Base-by-base conservation (phyloP, 345 rosid species). In the Hibiscus trionum region DNA sequence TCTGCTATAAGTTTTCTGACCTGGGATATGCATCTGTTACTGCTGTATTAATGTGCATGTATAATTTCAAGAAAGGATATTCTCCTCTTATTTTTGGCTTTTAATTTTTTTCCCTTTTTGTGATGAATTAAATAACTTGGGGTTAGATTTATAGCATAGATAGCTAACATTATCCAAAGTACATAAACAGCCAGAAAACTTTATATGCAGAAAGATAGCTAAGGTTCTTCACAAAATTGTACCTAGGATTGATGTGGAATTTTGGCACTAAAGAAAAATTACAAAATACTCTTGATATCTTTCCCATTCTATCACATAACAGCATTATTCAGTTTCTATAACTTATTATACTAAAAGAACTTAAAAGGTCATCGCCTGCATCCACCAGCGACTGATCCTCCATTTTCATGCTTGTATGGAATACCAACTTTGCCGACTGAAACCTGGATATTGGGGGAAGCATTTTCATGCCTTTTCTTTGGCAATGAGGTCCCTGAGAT, bases 401-500 rank as follows among this genome's bases (percentile, higher is more conserved):
- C 47, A 39, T 47, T 24, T 15, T 3, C 65, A 56, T 19, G 68
- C 63, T 57, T 61, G 15, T 7, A 71, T 29, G 50, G 73, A 49
- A 49, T 15, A 49, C 53, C 12, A 11, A 12, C n/a, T 49, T 49
- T 49, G 53, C n/a, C 53, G 4, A 49, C 53, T 12, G 53, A 12
- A 73, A 21, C 64, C 67, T 73, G 84, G 69, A 87, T 90, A 80
- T 90, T 90, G 57, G 94, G 97, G 71, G 97, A 85, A 67, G 80
- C 79, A 80, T 88, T 87, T 73, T 93, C 94, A 26, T 65, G 90
- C 65, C 83, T 78, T 19, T 78, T 80, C 79, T 70, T 80, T 39
- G 82, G 75, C 60, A 77, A 75, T n/a, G 76, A 73, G 35, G 78
- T 72, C 75, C 74, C 73, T 37, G 74, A 63, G 56, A 77, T 75